Evolutionary conservation across 768 basidiomycete genomes (phyloP).

Genomic region (Termitomyces sp.): DNA sequence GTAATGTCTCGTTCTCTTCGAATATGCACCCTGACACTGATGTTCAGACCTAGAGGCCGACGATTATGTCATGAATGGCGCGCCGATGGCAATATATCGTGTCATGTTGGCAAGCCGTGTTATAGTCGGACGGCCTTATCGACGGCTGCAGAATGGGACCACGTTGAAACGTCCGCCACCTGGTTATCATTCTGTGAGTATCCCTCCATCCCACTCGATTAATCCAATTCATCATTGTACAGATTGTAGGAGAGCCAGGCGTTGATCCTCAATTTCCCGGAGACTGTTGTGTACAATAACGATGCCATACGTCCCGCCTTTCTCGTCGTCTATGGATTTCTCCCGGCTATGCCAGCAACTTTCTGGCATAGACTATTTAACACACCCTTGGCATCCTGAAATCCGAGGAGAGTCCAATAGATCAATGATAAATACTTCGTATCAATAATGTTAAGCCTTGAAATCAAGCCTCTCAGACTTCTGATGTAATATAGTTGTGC

Average conservation of each 20-base stretch:
- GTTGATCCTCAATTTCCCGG: constrained; percentile 61
- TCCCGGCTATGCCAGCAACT: constrained; percentile 18
- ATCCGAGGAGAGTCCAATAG: neutral
- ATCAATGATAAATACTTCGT: neutral
- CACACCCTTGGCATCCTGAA: constrained; percentile 39
- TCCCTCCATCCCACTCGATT: neutral
- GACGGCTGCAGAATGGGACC: constrained; percentile 42
- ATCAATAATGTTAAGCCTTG: neutral
- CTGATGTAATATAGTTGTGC: neutral
- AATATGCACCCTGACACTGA: neutral
- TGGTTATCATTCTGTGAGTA: constrained; percentile 54
- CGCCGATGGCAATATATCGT: constrained; percentile 35
- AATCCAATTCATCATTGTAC: neutral
- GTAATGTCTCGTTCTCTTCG: constrained; percentile 21
- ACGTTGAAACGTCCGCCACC: constrained; percentile 43
- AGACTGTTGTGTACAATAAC: constrained; percentile 62
- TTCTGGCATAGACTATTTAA: constrained; percentile 34
- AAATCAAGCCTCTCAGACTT: neutral
- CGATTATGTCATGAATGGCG: constrained; percentile 47
- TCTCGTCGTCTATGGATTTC: constrained; percentile 53
- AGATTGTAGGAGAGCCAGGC: constrained; percentile 64
- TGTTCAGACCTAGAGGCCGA: constrained; percentile 46
- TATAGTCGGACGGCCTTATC: constrained; percentile 54
- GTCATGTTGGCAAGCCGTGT: constrained; percentile 56
- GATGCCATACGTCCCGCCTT: constrained; percentile 65